Conservation (phyloP, 179 eudicot species). For the Silene noctiflora region DNA sequence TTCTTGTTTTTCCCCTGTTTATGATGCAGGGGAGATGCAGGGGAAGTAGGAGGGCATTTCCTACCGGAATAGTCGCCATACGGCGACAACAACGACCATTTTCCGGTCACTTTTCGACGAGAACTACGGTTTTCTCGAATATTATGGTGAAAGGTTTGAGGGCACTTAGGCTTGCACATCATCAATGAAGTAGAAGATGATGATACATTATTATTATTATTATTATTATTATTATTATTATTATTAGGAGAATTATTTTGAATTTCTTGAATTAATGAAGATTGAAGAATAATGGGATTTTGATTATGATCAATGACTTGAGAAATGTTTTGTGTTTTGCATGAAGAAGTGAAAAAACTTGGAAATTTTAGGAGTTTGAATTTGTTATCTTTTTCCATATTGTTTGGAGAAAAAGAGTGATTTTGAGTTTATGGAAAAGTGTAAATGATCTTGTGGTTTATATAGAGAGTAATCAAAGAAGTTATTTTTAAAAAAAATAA, state of each 20-base stretch:
- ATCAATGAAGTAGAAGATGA: conserved; percentile 18
- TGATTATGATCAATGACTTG: conserved; percentile 29
- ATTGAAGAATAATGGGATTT: conserved; percentile 15
- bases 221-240: not conserved
- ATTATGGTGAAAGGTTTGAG: conserved; percentile 26
- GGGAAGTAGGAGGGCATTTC: conserved; percentile 32
- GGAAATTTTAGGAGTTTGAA: conserved; percentile 30
- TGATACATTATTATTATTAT: not conserved
- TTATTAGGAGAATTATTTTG: conserved; percentile 1
- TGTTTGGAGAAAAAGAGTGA: not conserved
- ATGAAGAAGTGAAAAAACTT: conserved; percentile 32
- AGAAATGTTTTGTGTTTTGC: conserved; percentile 33
- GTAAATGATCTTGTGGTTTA: conserved; percentile 27
- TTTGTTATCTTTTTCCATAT: conserved; percentile 33
- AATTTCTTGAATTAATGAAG: conserved; percentile 15
- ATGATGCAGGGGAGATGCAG: conserved; percentile 23
- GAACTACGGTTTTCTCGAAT: conserved; percentile 19
- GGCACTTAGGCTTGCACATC: conserved; percentile 34
- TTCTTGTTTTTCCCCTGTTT: conserved; percentile 18
- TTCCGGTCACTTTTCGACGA: conserved; percentile 30
- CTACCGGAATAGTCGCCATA: conserved; percentile 15
- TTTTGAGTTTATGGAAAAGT: not conserved
- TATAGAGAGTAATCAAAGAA: conserved; percentile 10
- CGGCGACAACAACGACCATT: conserved; percentile 18
- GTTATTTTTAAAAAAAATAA: not conserved